Evolutionary conservation across 208 protist species (phyloP).

Genomic region (Trypanosoma melophagium): DNA sequence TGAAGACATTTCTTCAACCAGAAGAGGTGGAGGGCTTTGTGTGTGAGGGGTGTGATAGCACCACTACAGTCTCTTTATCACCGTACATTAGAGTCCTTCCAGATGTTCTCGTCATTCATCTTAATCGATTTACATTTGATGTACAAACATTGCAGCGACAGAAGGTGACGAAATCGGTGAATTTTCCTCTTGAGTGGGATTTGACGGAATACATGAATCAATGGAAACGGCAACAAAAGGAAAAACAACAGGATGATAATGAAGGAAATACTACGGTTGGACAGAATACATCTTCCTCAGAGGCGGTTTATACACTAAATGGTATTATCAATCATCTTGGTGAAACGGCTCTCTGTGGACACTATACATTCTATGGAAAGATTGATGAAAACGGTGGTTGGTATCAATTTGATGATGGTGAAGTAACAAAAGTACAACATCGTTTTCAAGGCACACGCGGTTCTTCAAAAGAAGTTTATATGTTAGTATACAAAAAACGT

Average conservation of each 20-base stretch:
- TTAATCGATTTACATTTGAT: conserved; percentile 83
- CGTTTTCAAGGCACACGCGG: conserved; percentile 43
- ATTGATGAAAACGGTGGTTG: conserved; percentile 34
- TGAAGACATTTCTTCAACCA: conserved; percentile 55
- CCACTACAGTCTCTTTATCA: conserved; percentile 55
- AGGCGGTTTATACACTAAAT: conserved; percentile 50
- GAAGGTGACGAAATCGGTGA: conserved; percentile 57
- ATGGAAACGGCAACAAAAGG: conserved; percentile 31
- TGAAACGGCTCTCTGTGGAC: conserved; percentile 58
- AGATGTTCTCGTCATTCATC: conserved; percentile 70
- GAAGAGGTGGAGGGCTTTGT: conserved; percentile 71
- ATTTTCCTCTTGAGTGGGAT: conserved; percentile 61
- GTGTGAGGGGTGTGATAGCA: conserved; percentile 62
- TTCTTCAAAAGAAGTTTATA: conserved; percentile 61
- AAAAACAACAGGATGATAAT: background rate
- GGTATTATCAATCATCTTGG: conserved; percentile 79
- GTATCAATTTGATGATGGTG: conserved; percentile 74
- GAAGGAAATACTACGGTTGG: background rate
- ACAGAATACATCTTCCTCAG: background rate
- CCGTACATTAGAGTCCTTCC: conserved; percentile 77
- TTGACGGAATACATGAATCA: conserved; percentile 49
- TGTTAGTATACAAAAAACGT: conserved; percentile 69
- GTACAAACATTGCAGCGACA: conserved; percentile 55
- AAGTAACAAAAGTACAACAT: conserved; percentile 41
- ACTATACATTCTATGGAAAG: conserved; percentile 83